Evolutionary conservation across 768 basidiomycete species (phyloP).

Genomic region (Boletellus ananiceps): DNA sequence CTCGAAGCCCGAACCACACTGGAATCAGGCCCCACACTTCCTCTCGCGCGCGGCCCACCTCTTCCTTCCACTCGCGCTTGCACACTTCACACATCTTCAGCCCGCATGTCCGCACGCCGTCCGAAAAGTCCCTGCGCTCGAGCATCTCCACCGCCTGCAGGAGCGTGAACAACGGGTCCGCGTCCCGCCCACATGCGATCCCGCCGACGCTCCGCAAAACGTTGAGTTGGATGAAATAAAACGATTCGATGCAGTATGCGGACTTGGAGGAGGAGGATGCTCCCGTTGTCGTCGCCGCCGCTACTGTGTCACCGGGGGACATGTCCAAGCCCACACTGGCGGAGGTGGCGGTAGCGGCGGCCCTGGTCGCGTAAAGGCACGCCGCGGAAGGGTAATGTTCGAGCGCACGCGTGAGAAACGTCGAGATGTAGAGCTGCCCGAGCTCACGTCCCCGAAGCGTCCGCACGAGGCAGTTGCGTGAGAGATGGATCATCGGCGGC

Average conservation of each 20-base stretch:
- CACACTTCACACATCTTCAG: conserved; percentile 51
- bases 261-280: background rate
- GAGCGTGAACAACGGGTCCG: conserved; percentile 68
- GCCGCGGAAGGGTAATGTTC: conserved; percentile 45
- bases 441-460: conserved; percentile 62
- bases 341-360: background rate
- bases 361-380: conserved; percentile 41
- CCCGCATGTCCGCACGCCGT: conserved; percentile 51
- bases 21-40: conserved; percentile 62
- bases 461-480: conserved; percentile 36
- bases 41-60: conserved; percentile 43
- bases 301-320: too few relatives aligned
- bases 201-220: conserved; percentile 66
- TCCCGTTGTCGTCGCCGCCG: background rate
- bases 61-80: conserved; percentile 43
- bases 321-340: too few relatives aligned
- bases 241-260: conserved; percentile 56
- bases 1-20: conserved; percentile 54
- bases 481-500: conserved; percentile 26
- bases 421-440: conserved; percentile 57
- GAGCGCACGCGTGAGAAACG: conserved; percentile 56
- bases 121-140: conserved; percentile 62
- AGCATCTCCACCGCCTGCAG: conserved; percentile 69
- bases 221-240: conserved; percentile 74
- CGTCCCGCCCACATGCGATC: conserved; percentile 67